Base-by-base conservation (phyloP, 1,284 basidiomycete genomes). In the Pseudomicrostroma phylloplanum region DNA sequence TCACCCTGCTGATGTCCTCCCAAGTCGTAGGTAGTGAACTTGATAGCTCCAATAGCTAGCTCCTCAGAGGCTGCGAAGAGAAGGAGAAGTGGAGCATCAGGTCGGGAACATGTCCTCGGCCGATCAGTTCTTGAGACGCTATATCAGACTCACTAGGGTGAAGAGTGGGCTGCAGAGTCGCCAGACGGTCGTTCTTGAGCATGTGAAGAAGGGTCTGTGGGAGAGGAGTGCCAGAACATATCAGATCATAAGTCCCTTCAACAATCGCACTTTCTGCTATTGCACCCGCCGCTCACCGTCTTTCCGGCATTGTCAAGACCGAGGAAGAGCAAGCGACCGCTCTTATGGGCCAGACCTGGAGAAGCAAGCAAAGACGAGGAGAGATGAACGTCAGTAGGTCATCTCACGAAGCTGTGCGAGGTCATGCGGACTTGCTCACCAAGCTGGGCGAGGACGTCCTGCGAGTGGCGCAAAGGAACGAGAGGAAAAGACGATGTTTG, bases 231-330 rank as follows among this genome's bases (percentile, higher is more conserved):
- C 17, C 11, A n/a, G 41, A 8, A 11, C 12, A 17, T 12, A 25
- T 12, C 59, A 43, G 21, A 55, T 53, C 43, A 25, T 13, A 56
- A 15, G 42, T 63, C 55, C 58, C 51, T 41, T 39, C 23, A 53
- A 23, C 39, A 13, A 30, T 11, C 17, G 43, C 43, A 48, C 9
- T 9, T 54, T 61, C 9, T n/a, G 43, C 2, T 9, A 13, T 11
- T 43, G 8, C 4, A 55, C 57, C 56, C 19, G 43, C 42, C n/a
- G 79, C 88, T 66, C 72, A 96, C 94, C 67, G 96, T 99, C 86
- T 99, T 99, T 78, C 96, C 96, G 62, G 96, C 96, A 83, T 97
- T 97, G 81, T 96, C 96, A 59, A 98, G 86, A 76, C 96, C 96
- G 61, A 97, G 67, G 69, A 99, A 99, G 70, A 99, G 86, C 81